These are phyloP conservation scores for Tinospora cordifolia DNA, from an alignment of 164 flowering plant genomes.

Conservation along the genomic window DNA sequence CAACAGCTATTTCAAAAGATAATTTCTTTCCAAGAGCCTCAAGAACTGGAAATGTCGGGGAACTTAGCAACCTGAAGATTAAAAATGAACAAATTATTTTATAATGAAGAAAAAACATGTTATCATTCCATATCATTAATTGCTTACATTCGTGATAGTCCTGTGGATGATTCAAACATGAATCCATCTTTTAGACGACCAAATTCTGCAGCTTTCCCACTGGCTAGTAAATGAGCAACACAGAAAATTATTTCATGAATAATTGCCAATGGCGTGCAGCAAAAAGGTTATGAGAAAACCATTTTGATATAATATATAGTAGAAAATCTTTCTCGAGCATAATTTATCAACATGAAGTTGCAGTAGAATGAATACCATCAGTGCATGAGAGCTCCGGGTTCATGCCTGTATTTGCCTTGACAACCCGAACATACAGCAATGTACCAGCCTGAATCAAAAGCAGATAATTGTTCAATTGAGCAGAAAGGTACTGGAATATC, in stretches of 20 bases:
- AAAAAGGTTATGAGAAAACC: background rate
- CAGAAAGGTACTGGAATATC: background rate
- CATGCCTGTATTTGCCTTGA: conserved; percentile 78
- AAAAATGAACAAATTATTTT: conserved; percentile 4
- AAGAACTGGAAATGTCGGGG: conserved; percentile 92
- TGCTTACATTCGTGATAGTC: conserved; percentile 70
- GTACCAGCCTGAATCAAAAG: conserved; percentile 55
- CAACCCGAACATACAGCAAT: conserved; percentile 77
- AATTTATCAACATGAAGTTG: background rate
- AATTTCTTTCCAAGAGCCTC: conserved; percentile 84
- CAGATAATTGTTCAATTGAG: background rate
- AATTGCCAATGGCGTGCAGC: background rate
- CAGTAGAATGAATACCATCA: conserved; percentile 49
- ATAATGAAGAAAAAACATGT: background rate
- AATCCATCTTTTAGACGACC: conserved; percentile 81
- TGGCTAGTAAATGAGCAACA: conserved; percentile 32
- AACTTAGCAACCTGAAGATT: conserved; percentile 59
- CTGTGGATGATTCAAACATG: conserved; percentile 87
- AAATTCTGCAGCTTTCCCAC: conserved; percentile 82
- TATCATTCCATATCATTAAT: background rate
- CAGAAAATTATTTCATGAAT: background rate
- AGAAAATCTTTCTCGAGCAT: background rate
- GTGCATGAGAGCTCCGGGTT: conserved; percentile 92
- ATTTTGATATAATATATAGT: background rate
- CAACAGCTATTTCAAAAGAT: conserved; percentile 91